Percentiles rank a stretch among this genome's conserved stretches.
These are phyloP conservation scores for Salix udensis DNA, from an alignment of 345 rosid species.

Conservation along the genomic window DNA sequence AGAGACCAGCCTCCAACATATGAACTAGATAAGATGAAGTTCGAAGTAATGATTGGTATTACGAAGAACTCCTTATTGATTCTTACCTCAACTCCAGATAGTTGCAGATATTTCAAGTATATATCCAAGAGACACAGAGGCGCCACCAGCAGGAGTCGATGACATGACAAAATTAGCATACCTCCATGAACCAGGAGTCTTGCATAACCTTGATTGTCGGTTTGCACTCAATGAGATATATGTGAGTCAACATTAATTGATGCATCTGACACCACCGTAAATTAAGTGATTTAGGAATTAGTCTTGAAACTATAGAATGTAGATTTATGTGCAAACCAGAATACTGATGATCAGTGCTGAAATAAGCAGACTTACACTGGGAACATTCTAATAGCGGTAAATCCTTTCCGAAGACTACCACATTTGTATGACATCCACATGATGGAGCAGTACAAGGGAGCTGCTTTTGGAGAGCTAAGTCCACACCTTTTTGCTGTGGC, in stretches of 20 bases:
- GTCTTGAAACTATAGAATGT: not conserved
- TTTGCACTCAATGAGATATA: slow-evolving; percentile 53
- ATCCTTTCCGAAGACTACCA: slow-evolving; percentile 57
- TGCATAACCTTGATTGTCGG: slow-evolving; percentile 53
- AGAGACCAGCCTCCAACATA: not conserved
- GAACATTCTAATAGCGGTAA: slow-evolving; percentile 58
- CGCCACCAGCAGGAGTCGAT: slow-evolving; percentile 57
- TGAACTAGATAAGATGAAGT: not conserved
- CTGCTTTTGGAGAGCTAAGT: slow-evolving; percentile 59
- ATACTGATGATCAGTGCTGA: slow-evolving; percentile 27
- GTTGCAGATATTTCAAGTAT: slow-evolving; percentile 44
- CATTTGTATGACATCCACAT: slow-evolving; percentile 55
- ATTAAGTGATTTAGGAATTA: not conserved
- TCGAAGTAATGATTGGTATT: not conserved
- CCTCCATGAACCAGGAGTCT: slow-evolving; percentile 66
- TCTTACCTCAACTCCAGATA: slow-evolving; percentile 32
- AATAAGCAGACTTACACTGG: slow-evolving; percentile 59
- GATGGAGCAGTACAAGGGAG: slow-evolving; percentile 67
- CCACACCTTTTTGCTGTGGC: slow-evolving; percentile 64
- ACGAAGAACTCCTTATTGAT: not conserved
- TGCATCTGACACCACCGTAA: not conserved
- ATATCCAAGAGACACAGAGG: slow-evolving; percentile 58
- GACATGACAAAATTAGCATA: slow-evolving; percentile 69
- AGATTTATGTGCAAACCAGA: not conserved
- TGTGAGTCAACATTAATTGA: slow-evolving; percentile 35